Conservation (phyloP, 176 grass and related monocot species). For the Pontederia paniculata region DNA sequence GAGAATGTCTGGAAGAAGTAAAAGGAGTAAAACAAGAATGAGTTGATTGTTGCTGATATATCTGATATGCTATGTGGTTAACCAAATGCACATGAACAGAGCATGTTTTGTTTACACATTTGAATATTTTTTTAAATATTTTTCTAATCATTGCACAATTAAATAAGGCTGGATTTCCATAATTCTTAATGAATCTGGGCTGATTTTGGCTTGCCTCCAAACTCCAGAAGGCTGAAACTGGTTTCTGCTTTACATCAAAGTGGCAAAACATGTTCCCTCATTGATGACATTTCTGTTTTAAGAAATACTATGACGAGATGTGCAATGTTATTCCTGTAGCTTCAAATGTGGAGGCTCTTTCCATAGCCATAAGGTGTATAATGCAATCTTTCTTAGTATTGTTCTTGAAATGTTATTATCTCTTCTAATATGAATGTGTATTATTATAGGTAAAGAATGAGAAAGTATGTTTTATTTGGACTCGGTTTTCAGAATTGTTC, state of each 20-base stretch:
- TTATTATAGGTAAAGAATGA: conserved; percentile 63
- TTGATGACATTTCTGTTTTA: conserved; percentile 56
- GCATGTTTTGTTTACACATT: too few relatives aligned
- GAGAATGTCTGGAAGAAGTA: neutral
- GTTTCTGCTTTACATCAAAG: conserved; percentile 50
- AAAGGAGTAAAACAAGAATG: neutral
- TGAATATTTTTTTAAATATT: too few relatives aligned
- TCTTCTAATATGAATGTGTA: conserved; percentile 3
- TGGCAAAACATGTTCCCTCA: conserved; percentile 62
- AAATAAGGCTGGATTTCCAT: too few relatives aligned
- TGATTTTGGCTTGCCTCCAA: conserved; percentile 71
- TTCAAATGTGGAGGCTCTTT: conserved; percentile 78
- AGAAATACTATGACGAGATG: conserved; percentile 74
- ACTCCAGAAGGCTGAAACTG: conserved; percentile 36
- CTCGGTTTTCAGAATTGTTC: conserved; percentile 63
- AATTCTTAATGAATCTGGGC: conserved; percentile 40
- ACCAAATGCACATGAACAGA: too few relatives aligned
- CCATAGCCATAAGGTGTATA: conserved; percentile 57
- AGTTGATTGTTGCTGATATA: too few relatives aligned
- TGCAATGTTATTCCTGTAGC: conserved; percentile 72
- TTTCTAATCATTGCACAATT: too few relatives aligned
- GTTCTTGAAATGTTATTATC: neutral
- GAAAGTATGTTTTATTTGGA: conserved; percentile 74
- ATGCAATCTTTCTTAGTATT: neutral
- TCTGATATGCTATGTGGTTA: too few relatives aligned